Percentiles rank a stretch among this genome's conserved stretches.
phyloP scores from a whole-genome alignment of 768 basidiomycete species.

The Mycena rebaudengoi region DNA sequence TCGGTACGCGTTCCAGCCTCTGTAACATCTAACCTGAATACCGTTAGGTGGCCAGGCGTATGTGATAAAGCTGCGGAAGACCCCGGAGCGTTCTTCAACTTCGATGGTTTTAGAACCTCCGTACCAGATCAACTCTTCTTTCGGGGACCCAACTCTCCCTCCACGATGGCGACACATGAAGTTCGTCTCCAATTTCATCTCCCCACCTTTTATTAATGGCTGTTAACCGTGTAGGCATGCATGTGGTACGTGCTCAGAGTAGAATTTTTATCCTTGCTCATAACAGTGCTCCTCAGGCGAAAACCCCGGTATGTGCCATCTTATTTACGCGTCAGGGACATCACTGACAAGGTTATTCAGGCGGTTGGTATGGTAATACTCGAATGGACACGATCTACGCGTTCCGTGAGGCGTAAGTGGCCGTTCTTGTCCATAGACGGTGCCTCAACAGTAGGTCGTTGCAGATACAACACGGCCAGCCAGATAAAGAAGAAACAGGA shows the following conservation, averaged over 20 bases:
- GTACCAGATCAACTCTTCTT: conserved; percentile 62
- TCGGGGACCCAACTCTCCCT: conserved; percentile 51
- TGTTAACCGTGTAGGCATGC: conserved; percentile 51
- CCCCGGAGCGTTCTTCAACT: conserved; percentile 72
- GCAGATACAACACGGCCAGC: conserved; percentile 70
- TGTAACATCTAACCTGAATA: neutral
- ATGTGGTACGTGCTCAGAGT: conserved; percentile 53
- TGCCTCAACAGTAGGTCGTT: conserved; percentile 29
- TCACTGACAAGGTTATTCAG: conserved; percentile 31
- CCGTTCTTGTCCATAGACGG: neutral
- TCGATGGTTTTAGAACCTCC: conserved; percentile 84
- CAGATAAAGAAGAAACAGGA: conserved; percentile 75
- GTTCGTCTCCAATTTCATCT: conserved; percentile 41
- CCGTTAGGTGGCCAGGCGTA: conserved; percentile 74
- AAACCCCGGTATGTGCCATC: conserved; percentile 55
- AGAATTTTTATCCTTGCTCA: neutral
- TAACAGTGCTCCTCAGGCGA: conserved; percentile 48
- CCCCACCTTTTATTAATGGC: neutral
- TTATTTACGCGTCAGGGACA: conserved; percentile 1
- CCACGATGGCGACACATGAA: conserved; percentile 84
- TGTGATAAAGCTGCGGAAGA: conserved; percentile 80
- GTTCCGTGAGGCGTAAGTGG: conserved; percentile 67
- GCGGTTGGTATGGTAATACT: conserved; percentile 50
- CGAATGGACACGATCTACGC: conserved; percentile 79
- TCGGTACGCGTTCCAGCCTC: conserved; percentile 49